Evolutionary conservation across 2,329 filamentous ascomycete genomes (phyloP), one percentile per base, ranked within the genome.

Genomic region (Furcasterigmium furcatum): DNA sequence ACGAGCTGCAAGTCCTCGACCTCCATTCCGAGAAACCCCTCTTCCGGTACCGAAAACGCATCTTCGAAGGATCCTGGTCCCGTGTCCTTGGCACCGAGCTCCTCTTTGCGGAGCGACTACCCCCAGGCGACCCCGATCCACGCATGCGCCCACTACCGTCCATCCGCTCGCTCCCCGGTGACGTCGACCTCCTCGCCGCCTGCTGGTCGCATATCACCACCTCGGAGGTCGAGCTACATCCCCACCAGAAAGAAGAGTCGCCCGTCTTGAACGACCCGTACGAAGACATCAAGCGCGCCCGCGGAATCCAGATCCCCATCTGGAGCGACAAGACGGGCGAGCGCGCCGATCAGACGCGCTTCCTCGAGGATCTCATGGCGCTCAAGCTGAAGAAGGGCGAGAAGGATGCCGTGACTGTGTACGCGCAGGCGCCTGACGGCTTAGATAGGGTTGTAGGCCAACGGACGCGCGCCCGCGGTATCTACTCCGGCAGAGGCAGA

Each of bases 71-170:
- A 52, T 71, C 81, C 38, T 97, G 92, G 92, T 79, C 82, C 10
- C 82, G 88, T 50, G 86, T 90, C 48, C 80, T 95, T 36, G 92
- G 92, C 29, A 95, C 91, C 0, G 89, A 95, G 54, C 71, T 91
- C 52, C 79, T 95, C 35, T 85, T 96, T 56, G 76, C 75, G 2
- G 66, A 66, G 14, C 77, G 73, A 43, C 55, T 65, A 32, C 45
- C 41, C 16, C 16, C 29, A 16, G 38, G 35, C 50, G 50, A 60
- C 7, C 53, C 65, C 45, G 55, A 61, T 10, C 61, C 61, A 9
- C 34, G 34, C 34, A 22, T n/a, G 13, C 41, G 41, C n/a, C 43
- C 29, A 6, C 61, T 77, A 3, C 75, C 77, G 4, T 63, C 64
- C 9, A 61, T 79, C 32, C 76, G 74, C n/a, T 67, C 72, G 20